Evolutionary conservation across 208 protist genomes (phyloP).

Genomic region (Trypanosoma scelopori): DNA sequence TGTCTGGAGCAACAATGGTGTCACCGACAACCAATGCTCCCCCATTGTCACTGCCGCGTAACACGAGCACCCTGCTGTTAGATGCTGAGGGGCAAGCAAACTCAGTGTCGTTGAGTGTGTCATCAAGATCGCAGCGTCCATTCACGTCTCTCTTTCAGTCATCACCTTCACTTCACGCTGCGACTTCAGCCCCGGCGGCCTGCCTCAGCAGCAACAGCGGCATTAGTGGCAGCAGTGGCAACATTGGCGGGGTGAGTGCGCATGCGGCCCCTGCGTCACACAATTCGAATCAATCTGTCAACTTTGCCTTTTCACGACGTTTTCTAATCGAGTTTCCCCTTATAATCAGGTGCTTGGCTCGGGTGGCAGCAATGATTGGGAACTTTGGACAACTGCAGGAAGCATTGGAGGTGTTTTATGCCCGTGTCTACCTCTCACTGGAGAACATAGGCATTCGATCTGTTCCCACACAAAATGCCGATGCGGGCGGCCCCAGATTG

Average conservation of each 20-base stretch:
- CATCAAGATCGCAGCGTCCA: too few species aligned
- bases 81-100: constrained; percentile 2
- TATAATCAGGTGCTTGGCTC: constrained; percentile 64
- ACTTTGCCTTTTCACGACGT: constrained; percentile 64
- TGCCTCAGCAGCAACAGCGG: not conserved
- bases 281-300: constrained; percentile 43
- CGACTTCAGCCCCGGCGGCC: not conserved
- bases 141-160: too few species aligned
- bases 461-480: constrained; percentile 4
- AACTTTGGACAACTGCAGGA: constrained; percentile 55
- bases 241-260: not conserved
- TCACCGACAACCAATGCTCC: not conserved
- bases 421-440: constrained; percentile 60
- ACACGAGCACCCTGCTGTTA: constrained; percentile 7
- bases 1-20: not conserved
- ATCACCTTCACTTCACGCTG: too few species aligned
- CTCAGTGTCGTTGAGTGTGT: too few species aligned
- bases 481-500: not conserved
- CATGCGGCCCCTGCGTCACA: constrained; percentile 1
- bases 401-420: constrained; percentile 77
- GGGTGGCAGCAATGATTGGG: constrained; percentile 44
- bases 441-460: constrained; percentile 56
- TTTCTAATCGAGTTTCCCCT: constrained; percentile 78
- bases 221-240: constrained; percentile 2
- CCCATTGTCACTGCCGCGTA: constrained; percentile 5